phyloP scores from a whole-genome alignment of 78 protist species.

The Polysphondylium violaceum region DNA sequence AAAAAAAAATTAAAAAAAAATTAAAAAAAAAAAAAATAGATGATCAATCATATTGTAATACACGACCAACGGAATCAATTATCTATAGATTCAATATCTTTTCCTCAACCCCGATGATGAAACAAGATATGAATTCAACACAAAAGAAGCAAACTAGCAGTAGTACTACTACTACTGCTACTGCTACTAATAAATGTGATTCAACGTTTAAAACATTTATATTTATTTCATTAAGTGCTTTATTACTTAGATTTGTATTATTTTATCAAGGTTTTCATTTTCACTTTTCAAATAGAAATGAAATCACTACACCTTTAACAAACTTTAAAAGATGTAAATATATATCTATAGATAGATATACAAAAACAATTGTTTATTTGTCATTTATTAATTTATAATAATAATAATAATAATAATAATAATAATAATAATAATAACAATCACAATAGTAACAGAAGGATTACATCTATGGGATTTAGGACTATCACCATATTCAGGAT shows the following conservation, averaged over 20 bases:
- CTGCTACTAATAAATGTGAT: too few species aligned
- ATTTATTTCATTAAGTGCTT: conserved; percentile 9
- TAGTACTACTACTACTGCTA: too few species aligned
- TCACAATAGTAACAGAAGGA: conserved; percentile 66
- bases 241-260: conserved; percentile 19
- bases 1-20: too few species aligned
- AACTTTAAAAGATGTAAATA: conserved; percentile 72
- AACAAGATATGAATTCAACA: too few species aligned
- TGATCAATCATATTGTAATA: too few species aligned
- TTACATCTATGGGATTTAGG: conserved; percentile 50
- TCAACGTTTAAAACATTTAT: conserved; percentile 49
- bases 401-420: not conserved
- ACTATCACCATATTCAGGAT: conserved; percentile 74
- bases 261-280: conserved; percentile 65
- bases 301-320: conserved; percentile 74
- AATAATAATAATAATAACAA: not conserved
- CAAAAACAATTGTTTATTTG: not conserved
- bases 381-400: not conserved
- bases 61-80: too few species aligned
- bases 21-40: too few species aligned
- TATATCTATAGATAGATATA: too few species aligned
- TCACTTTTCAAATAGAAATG: conserved; percentile 60
- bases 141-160: too few species aligned
- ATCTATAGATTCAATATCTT: too few species aligned
- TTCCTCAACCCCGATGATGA: too few species aligned